Base-by-base conservation (phyloP, 2,329 filamentous ascomycete species). In the Stenocarpella maydis region DNA sequence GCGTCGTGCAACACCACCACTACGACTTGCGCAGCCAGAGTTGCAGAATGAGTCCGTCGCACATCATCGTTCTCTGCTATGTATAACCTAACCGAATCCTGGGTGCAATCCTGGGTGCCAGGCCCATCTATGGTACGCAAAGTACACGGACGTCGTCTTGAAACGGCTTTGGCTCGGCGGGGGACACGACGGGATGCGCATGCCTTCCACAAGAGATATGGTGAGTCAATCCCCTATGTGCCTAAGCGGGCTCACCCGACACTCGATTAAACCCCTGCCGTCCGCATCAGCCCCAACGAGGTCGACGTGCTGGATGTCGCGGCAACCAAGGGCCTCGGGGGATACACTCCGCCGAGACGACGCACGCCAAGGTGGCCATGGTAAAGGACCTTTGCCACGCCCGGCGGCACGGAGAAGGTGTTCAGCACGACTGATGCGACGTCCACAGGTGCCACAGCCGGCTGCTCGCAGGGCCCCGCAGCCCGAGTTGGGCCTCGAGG, bases 401-500 rank as follows among this genome's bases (percentile, higher is more conserved):
- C 64, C n/a, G n/a, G n/a, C 17, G 68, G 68, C n/a, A 31, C 34
- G 2, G 64, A 67, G 14, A 80, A 74, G 24, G 39, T 85, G 31
- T 85, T 86, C 74, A 80, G 72, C 24, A 82, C 82, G 2, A 77
- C 70, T 0, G 77, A 85, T 58, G 70, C 79, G 74, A 80, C 2
- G 76, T 78, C 39, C 81, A 85, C 73, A 76, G 81, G 6, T 74
- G 75, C 1, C 77, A 80, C 39, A 80, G 84, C 9, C 78, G 80
- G 63, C 77, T 86, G 1, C 75, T 86, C 5, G 81, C 82, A 3
- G 74, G 76, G n/a, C n/a, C 1, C 75, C 81, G n/a, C 76, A 82
- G 69, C 82, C 80, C 17, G 81, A 81, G 58, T 76, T 74, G 0
- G 78, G 77, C 0, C 71, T 84, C 41, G 74, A 77, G 43, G 28